A percentile compares a stretch with the other conserved stretches of the same genome.
Conservation (phyloP, 140 eudicot species). For the Oenanthe javanica region DNA sequence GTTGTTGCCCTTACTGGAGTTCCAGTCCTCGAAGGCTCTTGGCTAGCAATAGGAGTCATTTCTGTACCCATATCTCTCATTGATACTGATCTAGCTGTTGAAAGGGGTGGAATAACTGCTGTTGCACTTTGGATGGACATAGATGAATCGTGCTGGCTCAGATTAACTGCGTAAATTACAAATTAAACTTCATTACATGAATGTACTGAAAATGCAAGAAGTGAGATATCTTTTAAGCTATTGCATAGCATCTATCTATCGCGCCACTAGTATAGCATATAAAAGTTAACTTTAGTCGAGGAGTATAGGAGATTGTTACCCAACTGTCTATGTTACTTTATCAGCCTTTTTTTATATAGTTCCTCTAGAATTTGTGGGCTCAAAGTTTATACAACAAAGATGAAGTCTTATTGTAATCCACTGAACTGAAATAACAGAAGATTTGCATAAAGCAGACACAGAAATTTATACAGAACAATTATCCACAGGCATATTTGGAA, state of each 20-base stretch:
- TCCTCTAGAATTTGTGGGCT: not conserved
- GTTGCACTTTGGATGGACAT: slow-evolving; percentile 43
- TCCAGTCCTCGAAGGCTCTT: slow-evolving; percentile 81
- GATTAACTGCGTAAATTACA: slow-evolving; percentile 36
- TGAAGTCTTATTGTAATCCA: not conserved
- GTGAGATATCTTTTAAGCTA: not conserved
- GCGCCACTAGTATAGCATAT: not conserved
- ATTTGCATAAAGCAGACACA: not conserved
- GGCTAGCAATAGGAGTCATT: slow-evolving; percentile 79
- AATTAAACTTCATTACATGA: not conserved
- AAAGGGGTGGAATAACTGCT: slow-evolving; percentile 43
- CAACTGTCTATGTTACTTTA: not conserved
- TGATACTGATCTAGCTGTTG: slow-evolving; percentile 58
- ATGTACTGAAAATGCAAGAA: not conserved
- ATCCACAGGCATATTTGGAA: not conserved
- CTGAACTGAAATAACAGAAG: not conserved
- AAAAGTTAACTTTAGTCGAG: not conserved
- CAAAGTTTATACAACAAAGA: not conserved
- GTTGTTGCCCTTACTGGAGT: slow-evolving; percentile 67
- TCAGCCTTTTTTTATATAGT: not conserved
- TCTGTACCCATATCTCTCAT: slow-evolving; percentile 84
- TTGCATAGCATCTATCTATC: not conserved
- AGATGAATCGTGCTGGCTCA: slow-evolving; percentile 58
- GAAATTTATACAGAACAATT: not conserved
- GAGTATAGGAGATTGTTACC: not conserved